Percentiles rank a stretch among this genome's conserved stretches.
Conservation (phyloP, 2,329 filamentous ascomycete species). For the Phialemoniopsis sp. region DNA sequence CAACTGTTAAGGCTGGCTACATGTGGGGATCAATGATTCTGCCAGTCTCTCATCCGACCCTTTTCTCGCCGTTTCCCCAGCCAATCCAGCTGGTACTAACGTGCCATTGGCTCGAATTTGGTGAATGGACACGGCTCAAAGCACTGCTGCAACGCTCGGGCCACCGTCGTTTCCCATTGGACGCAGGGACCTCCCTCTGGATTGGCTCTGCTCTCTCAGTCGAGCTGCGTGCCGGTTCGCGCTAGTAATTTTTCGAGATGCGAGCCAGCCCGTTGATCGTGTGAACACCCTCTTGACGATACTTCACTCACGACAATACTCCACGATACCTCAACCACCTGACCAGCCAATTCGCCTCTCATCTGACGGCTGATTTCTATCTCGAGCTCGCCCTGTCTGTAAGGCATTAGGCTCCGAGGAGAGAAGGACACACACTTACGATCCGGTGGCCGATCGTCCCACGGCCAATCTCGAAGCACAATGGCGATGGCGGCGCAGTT, state of each 20-base stretch:
- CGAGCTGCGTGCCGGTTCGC: background rate
- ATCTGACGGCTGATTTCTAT: background rate
- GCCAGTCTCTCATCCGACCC: too few relatives aligned
- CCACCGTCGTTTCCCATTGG: background rate
- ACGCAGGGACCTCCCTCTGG: background rate
- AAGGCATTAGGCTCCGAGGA: background rate
- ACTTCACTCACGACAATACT: background rate
- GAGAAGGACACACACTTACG: background rate
- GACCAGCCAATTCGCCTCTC: background rate
- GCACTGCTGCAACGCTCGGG: constrained; percentile 7
- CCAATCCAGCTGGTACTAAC: too few relatives aligned
- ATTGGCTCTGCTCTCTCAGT: background rate
- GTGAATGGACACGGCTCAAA: background rate
- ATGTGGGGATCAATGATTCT: too few relatives aligned
- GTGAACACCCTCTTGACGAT: background rate
- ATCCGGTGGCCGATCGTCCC: background rate
- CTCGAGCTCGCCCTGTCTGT: background rate
- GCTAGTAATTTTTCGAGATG: background rate
- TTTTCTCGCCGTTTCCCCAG: too few relatives aligned
- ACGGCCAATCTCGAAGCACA: constrained; percentile 11
- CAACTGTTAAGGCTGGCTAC: too few relatives aligned
- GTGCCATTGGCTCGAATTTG: too few relatives aligned
- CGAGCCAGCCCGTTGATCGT: background rate
- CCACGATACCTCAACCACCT: background rate
- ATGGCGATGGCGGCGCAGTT: constrained; percentile 42